Base-by-base conservation (phyloP, 108 stramenopile species). In the Epithemia pelagica region DNA sequence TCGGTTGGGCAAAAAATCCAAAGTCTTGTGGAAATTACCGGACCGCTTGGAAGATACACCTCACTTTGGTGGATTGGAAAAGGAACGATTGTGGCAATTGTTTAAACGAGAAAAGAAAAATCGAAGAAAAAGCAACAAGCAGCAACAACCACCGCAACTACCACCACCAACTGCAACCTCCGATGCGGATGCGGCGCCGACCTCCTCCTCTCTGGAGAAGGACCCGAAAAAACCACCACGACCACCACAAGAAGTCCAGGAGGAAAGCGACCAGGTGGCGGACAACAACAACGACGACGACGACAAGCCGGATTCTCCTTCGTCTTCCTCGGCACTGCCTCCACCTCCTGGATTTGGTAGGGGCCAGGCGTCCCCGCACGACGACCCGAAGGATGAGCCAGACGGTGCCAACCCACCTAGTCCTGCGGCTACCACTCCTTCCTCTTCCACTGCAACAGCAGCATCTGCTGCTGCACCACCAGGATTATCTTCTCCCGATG, bases 21-120 rank as follows among this genome's bases (percentile, higher is more conserved):
- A 86, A 56, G 73, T 89, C 8, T 57, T 87, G 30, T 92, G 90
- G 90, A 74, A 76, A 30, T 74, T 92, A n/a, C 90, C 90, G 1
- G 56, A 58, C 21, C 7, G 56, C 56, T 23, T 58, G 56, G 56
- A 23, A 7, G 56, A 26, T 26, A 5, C 8, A 19, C 90, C 90
- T n/a, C 81, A 81, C 55, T 92, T 92, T 68, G 87, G 83, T 59
- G 69, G 52, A 24, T 82, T 88, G 22, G 90, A 92, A 64, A 82
- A 84, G 63, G 64, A 68, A 57, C 84, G 90, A 54, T 79, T 92
- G 63, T 69, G 86, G 46, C 86, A 92, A 53, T 60, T 92, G 20
- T 89, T 87, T 76, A 88, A 83, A 61, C 79, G 81, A 54, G 78
- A 85, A 53, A 92, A 89, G 76, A 86, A 86, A 69, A 70, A 78